phyloP scores from a whole-genome alignment of 1,284 basidiomycete genomes.

The Marasmius oreades region DNA sequence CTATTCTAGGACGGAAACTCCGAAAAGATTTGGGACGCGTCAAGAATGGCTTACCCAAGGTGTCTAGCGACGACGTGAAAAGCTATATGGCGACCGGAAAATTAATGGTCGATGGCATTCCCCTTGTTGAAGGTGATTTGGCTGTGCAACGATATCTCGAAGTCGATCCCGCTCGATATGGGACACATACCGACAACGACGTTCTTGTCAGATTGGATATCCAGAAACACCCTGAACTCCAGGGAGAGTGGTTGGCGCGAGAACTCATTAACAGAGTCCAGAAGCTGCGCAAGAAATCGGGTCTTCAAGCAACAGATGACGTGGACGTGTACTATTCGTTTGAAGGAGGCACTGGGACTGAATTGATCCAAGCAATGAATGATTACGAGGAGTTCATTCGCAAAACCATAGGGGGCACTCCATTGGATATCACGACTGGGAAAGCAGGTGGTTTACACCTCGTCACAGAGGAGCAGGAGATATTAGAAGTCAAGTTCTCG shows the following conservation, averaged over 20 bases:
- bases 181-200: slow-evolving; percentile 90
- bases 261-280: slow-evolving; percentile 95
- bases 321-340: slow-evolving; percentile 89
- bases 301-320: slow-evolving; percentile 92
- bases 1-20: slow-evolving; percentile 90
- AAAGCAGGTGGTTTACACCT: slow-evolving; percentile 44
- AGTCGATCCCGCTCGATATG: slow-evolving; percentile 66
- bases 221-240: slow-evolving; percentile 83
- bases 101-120: slow-evolving; percentile 87
- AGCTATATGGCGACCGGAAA: slow-evolving; percentile 74
- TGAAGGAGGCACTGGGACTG: slow-evolving; percentile 63
- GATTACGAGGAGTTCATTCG: slow-evolving; percentile 72
- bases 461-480: slow-evolving; percentile 86
- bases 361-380: slow-evolving; percentile 70
- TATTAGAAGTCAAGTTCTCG: slow-evolving; percentile 79
- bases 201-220: slow-evolving; percentile 93
- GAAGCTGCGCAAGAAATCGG: slow-evolving; percentile 94
- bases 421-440: slow-evolving; percentile 55
- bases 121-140: slow-evolving; percentile 87
- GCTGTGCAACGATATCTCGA: slow-evolving; percentile 91
- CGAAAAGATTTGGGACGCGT: slow-evolving; percentile 92
- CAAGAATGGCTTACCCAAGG: slow-evolving; percentile 80
- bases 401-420: slow-evolving; percentile 76
- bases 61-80: slow-evolving; percentile 85
- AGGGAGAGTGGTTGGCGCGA: slow-evolving; percentile 85